Base-by-base conservation (phyloP, 1,139 yeast genomes). In the Taphrina deformans region DNA sequence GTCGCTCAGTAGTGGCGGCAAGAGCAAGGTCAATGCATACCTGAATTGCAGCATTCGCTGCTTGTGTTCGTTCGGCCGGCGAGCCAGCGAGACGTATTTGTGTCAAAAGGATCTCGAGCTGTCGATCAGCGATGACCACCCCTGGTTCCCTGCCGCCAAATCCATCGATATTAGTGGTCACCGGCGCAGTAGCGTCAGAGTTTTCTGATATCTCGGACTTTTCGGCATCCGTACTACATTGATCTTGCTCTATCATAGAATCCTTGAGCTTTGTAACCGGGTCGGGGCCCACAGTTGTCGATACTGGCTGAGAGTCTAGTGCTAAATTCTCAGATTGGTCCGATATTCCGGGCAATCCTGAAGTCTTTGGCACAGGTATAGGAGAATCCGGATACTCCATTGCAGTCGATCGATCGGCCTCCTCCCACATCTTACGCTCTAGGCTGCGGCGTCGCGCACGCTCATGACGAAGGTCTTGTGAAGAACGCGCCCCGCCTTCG, bases 1-100 rank as follows among this genome's bases (percentile, higher is more conserved):
- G 53, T 16, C 24, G 31, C 7, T 31, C 27, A 16, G 40, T 10
- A 6, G 27, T 29, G 12, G 16, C 27, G 9, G 38, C 29, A 18
- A 18, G 21, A 31, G 62, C 53, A 14, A 31, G 14, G 45, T 56
- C 45, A 6, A 33, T n/a, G 5, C 64, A 55, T 10, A 38, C 67
- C n/a, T 48, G 58, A n/a, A 53, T 38, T n/a, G 48, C 58, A 23
- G 48, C 55, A 51, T 45, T 56, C 55, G 48, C 65, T 38, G 40
- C 41, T n/a, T 23, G 45, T 55, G 24, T 67, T 26, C 14, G 69
- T 67, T 29, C 68, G 68, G 14, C 59, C 69, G 31, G 66, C 61
- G 9, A 59, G 66, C n/a, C 64, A 66, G 23, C 65, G 64, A 1
- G 38, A 64, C 35, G 50, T 55, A 16, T 58, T 62, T 26, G 55